Evolutionary conservation across 257 asterid species (phyloP), one percentile per base, ranked within the genome.

Genomic region (Ajuga chamaepitys): DNA sequence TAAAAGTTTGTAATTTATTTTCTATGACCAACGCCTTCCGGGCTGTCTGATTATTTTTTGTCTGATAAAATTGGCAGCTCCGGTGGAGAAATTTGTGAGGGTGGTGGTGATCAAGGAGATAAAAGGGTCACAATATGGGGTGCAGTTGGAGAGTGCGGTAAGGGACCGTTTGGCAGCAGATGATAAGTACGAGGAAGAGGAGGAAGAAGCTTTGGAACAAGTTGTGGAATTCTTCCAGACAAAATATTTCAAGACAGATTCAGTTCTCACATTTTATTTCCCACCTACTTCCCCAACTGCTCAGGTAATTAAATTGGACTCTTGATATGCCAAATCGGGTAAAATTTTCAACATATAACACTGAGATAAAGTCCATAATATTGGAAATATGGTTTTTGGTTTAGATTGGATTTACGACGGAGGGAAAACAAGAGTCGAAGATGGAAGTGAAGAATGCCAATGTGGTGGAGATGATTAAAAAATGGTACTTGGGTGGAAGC

Each of bases 41-140:
- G n/a, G n/a, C n/a, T n/a, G n/a, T n/a, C n/a, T n/a, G n/a, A n/a
- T 47, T 10, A 17, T 14, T 18, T 47, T 47, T 5, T 16, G 7
- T 48, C 20, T 18, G 2, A 28, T 28, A 13, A 24, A 71, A 16
- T 25, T 58, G 73, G 76, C 91, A 93, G 97, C 90, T 17, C 91
- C 96, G 0, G 84, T 85, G 51, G 93, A 88, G 12, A 85, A 88
- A 55, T 26, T 82, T 5, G 53, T 94, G 47, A 81, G 91, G 57
- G 78, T 94, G 38, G 97, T 90, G 66, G 95, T 90, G 84, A 90
- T 94, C 2, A 94, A 94, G 75, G 99, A 94, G 88, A 90, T 94
- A 63, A 90, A 94, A 70, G 99, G 99, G 0, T 88, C 97, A 1
- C 96, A 94, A 47, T 88, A 78, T n/a, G 97, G 91, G 16, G 87